A percentile compares a stretch with the other conserved stretches of the same genome.
These are phyloP conservation scores for Amphicarpaea edgeworthii DNA, from an alignment of 306 rosid genomes.

Conservation along the genomic window DNA sequence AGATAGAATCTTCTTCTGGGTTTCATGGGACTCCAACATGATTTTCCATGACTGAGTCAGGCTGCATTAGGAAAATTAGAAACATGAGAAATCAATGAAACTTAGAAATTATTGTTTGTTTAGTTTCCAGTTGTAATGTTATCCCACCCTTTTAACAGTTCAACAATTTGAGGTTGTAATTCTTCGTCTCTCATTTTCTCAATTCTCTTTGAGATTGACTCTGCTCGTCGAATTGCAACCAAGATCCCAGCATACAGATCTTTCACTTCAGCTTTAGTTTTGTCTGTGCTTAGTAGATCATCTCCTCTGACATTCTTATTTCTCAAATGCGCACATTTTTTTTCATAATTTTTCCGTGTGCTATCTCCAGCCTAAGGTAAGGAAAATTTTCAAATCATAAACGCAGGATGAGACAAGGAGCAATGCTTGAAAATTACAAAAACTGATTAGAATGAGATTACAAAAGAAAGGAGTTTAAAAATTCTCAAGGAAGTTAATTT, in stretches of 20 bases:
- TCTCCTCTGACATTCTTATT: conserved; percentile 78
- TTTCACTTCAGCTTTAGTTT: conserved; percentile 79
- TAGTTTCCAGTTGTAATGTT: conserved; percentile 31
- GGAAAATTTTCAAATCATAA: conserved; percentile 27
- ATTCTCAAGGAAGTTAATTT: too few relatives aligned
- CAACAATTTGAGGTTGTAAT: conserved; percentile 85
- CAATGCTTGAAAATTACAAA: background rate
- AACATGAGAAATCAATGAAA: conserved; percentile 49
- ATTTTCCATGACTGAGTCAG: conserved; percentile 78
- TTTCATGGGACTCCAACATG: conserved; percentile 90
- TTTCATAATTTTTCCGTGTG: conserved; percentile 80
- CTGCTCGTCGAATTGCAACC: conserved; percentile 91
- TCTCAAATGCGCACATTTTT: conserved; percentile 70
- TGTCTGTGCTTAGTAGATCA: conserved; percentile 65
- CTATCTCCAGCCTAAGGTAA: conserved; percentile 81
- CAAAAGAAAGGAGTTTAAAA: too few relatives aligned
- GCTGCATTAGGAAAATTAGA: conserved; percentile 70
- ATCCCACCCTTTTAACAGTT: conserved; percentile 88
- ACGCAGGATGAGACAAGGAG: conserved; percentile 24
- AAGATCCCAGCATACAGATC: conserved; percentile 89
- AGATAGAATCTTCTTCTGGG: conserved; percentile 81
- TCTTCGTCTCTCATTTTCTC: conserved; percentile 91
- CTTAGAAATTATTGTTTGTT: conserved; percentile 30
- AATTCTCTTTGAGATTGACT: conserved; percentile 84
- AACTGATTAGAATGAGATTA: too few relatives aligned